Conservation (phyloP, 2,329 filamentous ascomycete species). For the Hirsutella thompsonii region DNA sequence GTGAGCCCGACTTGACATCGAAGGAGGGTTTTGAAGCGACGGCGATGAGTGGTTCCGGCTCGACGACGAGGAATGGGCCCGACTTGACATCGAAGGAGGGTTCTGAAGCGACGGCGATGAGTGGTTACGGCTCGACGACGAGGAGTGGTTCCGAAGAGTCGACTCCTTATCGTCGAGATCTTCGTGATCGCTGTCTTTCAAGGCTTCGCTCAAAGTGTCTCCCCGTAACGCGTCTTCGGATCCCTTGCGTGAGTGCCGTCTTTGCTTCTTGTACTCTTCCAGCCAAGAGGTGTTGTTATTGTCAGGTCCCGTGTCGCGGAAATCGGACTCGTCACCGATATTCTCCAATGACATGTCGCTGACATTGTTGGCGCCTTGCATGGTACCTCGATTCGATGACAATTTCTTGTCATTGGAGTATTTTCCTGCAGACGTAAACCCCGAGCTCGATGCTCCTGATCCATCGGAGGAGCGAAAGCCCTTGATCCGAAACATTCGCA, state of each 20-base stretch:
- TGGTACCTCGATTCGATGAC: neutral
- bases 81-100: too few species aligned
- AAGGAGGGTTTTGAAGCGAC: too few species aligned
- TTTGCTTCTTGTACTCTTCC: neutral
- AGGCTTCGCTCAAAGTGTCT: slow-evolving; percentile 20
- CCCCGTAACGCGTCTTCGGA: slow-evolving; percentile 5
- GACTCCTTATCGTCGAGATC: slow-evolving; percentile 5
- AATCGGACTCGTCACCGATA: slow-evolving; percentile 9
- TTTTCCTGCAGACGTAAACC: slow-evolving; percentile 11
- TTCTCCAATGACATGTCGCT: slow-evolving; percentile 22
- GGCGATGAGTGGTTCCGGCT: too few species aligned
- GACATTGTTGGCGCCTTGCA: slow-evolving; percentile 20
- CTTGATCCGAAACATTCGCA: slow-evolving; percentile 31
- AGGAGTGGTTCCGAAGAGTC: too few species aligned
- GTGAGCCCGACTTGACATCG: too few species aligned
- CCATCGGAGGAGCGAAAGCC: slow-evolving; percentile 31
- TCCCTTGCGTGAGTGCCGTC: neutral
- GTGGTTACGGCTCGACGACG: too few species aligned
- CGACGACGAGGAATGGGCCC: too few species aligned
- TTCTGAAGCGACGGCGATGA: too few species aligned
- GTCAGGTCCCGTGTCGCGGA: neutral
- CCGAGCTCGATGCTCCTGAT: slow-evolving; percentile 11
- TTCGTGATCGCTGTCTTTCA: slow-evolving; percentile 24
- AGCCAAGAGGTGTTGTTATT: slow-evolving; percentile 7
- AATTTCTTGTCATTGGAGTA: slow-evolving; percentile 13